Base-by-base conservation (phyloP, 768 basidiomycete genomes). In the Tephrocybe sp. region DNA sequence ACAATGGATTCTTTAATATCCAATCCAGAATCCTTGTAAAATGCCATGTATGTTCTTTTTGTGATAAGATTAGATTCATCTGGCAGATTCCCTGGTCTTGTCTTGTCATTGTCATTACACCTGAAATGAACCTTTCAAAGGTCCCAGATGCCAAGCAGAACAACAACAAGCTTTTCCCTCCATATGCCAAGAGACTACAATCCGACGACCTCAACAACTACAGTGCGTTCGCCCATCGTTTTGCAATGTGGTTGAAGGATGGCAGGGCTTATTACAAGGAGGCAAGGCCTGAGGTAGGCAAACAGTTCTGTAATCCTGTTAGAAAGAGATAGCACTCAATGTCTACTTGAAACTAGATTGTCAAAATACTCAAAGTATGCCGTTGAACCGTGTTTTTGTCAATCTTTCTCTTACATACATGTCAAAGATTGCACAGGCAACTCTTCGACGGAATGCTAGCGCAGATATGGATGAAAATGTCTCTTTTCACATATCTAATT, bases 231-330 rank as follows among this genome's bases (percentile, higher is more conserved):
- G 61, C 72, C 5, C 58, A 59, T 14, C 80, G 73, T 59, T 62
- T 83, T 16, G 62, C 68, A 1, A 5, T n/a, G 2, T 83, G 79
- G 79, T 59, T 81, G 36, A 42, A 59, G 20, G 72, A 74, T 45
- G 67, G 71, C 36, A 75, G 73, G 55, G 82, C 81, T 1, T 83
- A 83, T 57, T 84, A 84, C 58, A 41, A 61, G 0, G 67, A 54
- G 30, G 82, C 79, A 38, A 72, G 78, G 32, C 72, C 70, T 39
- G 72, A 77, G 65, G 82, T 80, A 51, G 53, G 68, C 59, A 7
- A 42, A 4, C 7, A 6, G 36, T 20, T n/a, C n/a, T 4, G 34
- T 51, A n/a, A 56, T 11, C 34, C 12, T 16, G 10, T 14, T 56
- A 31, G 3, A 30, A 26, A 32, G n/a, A 6, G n/a, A n/a, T n/a